These are phyloP conservation scores for Uncinocarpus reesii DNA, from an alignment of 2,329 filamentous ascomycete genomes.

Conservation along the genomic window DNA sequence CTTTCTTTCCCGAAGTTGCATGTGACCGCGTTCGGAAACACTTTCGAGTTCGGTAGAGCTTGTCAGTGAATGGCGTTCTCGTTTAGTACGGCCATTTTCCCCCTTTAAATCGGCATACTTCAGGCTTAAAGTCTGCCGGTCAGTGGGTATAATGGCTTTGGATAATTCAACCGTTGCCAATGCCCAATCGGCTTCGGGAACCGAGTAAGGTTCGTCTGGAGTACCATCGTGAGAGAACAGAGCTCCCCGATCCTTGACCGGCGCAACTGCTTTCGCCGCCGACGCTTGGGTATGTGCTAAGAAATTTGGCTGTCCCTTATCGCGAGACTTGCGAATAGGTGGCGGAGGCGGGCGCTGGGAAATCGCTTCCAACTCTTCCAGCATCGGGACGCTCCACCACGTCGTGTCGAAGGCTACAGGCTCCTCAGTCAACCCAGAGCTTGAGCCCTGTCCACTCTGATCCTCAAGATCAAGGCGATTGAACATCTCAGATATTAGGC, in stretches of 20 bases:
- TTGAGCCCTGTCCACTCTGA: conserved; percentile 15
- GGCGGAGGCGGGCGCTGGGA: conserved; percentile 44
- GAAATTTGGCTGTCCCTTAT: conserved; percentile 57
- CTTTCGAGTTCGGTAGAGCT: conserved; percentile 34
- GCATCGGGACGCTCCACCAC: conserved; percentile 59
- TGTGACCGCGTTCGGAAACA: conserved; percentile 47
- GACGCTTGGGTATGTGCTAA: conserved; percentile 83
- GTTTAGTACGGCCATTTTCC: conserved; percentile 52
- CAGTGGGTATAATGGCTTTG: conserved; percentile 66
- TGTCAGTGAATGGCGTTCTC: conserved; percentile 53
- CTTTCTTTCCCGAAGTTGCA: conserved; percentile 65
- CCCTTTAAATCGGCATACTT: conserved; percentile 67
- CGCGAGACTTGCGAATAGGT: conserved; percentile 46
- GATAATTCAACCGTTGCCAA: conserved; percentile 73
- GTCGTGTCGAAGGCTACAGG: conserved; percentile 50
- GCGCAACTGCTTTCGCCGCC: conserved; percentile 63
- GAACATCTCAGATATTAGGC: conserved; percentile 51
- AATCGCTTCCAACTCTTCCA: conserved; percentile 59
- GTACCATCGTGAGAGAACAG: conserved; percentile 30
- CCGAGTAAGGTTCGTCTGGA: conserved; percentile 39
- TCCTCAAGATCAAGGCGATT: conserved; percentile 28
- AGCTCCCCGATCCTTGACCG: conserved; percentile 46
- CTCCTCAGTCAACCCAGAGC: conserved; percentile 15
- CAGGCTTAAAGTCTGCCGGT: conserved; percentile 65
- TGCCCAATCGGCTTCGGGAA: conserved; percentile 76